These are phyloP conservation scores for Colletotrichum destructivum DNA, from an alignment of 2,329 filamentous ascomycete species.

Conservation along the genomic window DNA sequence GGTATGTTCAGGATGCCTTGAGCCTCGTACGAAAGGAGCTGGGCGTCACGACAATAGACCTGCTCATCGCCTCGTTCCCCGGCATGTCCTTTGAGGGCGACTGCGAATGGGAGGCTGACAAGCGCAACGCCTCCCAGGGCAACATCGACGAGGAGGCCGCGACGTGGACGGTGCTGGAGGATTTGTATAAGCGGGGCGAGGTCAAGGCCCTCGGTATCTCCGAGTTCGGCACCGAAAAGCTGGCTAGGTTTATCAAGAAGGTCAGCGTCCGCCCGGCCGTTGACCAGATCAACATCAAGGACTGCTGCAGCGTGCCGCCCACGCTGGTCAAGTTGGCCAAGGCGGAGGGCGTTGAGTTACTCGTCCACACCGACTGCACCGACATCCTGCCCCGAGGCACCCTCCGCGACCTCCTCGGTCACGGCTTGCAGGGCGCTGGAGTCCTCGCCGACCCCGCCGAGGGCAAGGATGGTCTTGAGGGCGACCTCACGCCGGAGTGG, in stretches of 20 bases:
- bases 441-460: conserved; percentile 76
- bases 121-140: conserved; percentile 72
- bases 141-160: conserved; percentile 77
- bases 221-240: conserved; percentile 90
- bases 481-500: conserved; percentile 90
- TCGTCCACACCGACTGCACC: conserved; percentile 95
- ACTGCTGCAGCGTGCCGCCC: conserved; percentile 96
- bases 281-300: conserved; percentile 95
- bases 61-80: conserved; percentile 94
- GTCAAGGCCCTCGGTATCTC: conserved; percentile 86
- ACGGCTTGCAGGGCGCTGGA: conserved; percentile 79
- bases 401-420: conserved; percentile 85
- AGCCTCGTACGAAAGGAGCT: conserved; percentile 86
- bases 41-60: conserved; percentile 81
- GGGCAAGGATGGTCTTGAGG: conserved; percentile 73
- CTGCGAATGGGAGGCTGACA: conserved; percentile 83
- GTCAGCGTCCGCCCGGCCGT: conserved; percentile 83
- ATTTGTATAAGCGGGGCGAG: conserved; percentile 77
- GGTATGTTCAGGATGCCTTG: conserved; percentile 84
- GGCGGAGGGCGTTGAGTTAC: conserved; percentile 84
- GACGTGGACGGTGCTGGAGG: conserved; percentile 82
- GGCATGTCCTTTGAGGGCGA: conserved; percentile 94
- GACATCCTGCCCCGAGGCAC: conserved; percentile 92
- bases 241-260: conserved; percentile 81
- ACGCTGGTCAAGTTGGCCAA: conserved; percentile 89